Percentiles rank a stretch among this genome's conserved stretches.
phyloP scores from a whole-genome alignment of 441 rosid genomes.

The Populus hybrid region DNA sequence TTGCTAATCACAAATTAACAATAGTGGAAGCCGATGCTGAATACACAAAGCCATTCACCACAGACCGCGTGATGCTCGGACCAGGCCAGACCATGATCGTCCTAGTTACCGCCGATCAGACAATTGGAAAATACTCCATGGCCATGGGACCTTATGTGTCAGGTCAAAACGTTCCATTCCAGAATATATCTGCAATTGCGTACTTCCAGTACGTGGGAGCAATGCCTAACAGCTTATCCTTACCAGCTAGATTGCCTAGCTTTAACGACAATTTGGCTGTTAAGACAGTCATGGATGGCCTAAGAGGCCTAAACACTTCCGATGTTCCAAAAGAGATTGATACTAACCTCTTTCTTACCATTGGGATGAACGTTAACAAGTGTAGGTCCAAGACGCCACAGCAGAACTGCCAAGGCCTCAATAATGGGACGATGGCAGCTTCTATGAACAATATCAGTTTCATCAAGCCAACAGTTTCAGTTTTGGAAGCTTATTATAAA shows the following conservation, averaged over 20 bases:
- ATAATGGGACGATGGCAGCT: slow-evolving; percentile 65
- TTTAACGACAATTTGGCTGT: slow-evolving; percentile 68
- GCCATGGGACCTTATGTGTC: slow-evolving; percentile 83
- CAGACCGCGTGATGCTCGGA: slow-evolving; percentile 74
- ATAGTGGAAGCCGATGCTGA: slow-evolving; percentile 82
- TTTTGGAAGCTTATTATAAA: slow-evolving; percentile 71
- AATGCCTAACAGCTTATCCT: slow-evolving; percentile 35
- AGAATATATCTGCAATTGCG: slow-evolving; percentile 58
- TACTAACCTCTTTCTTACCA: slow-evolving; percentile 51
- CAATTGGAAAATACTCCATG: slow-evolving; percentile 66
- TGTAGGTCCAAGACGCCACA: slow-evolving; percentile 55
- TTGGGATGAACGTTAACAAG: slow-evolving; percentile 65
- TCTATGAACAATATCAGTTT: slow-evolving; percentile 87
- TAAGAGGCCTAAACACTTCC: slow-evolving; percentile 49
- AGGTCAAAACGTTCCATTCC: slow-evolving; percentile 52
- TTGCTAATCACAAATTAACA: slow-evolving; percentile 72
- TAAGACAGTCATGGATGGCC: slow-evolving; percentile 71
- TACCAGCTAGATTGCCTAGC: slow-evolving; percentile 67
- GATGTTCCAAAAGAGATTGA: slow-evolving; percentile 58
- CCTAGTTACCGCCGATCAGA: slow-evolving; percentile 73
- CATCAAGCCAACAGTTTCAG: slow-evolving; percentile 51
- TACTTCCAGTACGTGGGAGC: slow-evolving; percentile 66
- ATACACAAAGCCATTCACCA: slow-evolving; percentile 69
- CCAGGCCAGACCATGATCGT: slow-evolving; percentile 92
- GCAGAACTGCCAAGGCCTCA: slow-evolving; percentile 50